Base-by-base conservation (phyloP, 2,329 filamentous ascomycete genomes). In the Incumbomyces lentus region DNA sequence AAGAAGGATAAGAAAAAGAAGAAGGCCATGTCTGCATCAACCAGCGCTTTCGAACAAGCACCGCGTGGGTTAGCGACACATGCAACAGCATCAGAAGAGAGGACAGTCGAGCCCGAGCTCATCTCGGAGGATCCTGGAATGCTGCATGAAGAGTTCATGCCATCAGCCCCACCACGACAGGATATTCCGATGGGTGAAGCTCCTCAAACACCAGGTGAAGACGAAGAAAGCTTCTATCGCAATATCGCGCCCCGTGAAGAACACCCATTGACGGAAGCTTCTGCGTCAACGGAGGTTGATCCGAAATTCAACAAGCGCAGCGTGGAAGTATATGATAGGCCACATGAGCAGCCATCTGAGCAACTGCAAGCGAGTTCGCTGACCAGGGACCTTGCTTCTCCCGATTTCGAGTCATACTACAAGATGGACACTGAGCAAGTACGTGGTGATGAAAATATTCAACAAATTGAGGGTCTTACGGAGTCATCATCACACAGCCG, bases 1-100 rank as follows among this genome's bases (percentile, higher is more conserved):
- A 41, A 36, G 29, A 55, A 58, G 46, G 49, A 49, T 22, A 49
- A 51, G 22, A 54, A 58, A 36, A 52, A 52, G 44, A 49, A 52
- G 19, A 44, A 40, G 16, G 18, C 40, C 2, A 42, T 32, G 30
- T 32, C 40, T 13, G 14, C 22, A 26, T 5, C 22, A 8, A 26
- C 22, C 22, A 26, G 22, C 22, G 22, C 22, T 26, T 26, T 8
- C 8, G 22, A 26, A 4, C 22, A 26, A 26, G 22, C 22, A 8
- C 8, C 22, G 22, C 22, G 8, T 4, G 8, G 8, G 22, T 26
- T 26, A 26, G 22, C 22, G 22, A 26, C 22, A 26, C 8, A 5
- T 26, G 22, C 22, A 26, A 8, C 22, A 8, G 22, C 5, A 26
- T 26, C 22, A 26, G 8, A 8, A 8, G 22, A 26, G 22, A 26